Conservation (phyloP, 441 rosid species). For the Theobroma grandiflorum region DNA sequence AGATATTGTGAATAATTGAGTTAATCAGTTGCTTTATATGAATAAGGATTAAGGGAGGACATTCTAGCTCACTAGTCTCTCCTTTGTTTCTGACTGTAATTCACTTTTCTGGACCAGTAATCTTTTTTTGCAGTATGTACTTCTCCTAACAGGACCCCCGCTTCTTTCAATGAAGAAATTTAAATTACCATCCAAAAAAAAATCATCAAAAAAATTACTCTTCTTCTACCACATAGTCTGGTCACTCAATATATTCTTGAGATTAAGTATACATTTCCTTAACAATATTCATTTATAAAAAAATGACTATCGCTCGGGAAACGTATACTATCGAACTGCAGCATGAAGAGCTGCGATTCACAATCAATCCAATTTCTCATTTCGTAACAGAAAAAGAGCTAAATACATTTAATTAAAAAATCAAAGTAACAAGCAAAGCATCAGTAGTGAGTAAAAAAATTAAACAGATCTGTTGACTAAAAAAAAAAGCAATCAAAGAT, state of each 20-base stretch:
- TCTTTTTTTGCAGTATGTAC: background rate
- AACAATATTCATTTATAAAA: too few relatives aligned
- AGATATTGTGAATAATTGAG: background rate
- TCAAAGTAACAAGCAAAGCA: constrained; percentile 7
- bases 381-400: background rate
- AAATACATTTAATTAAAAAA: background rate
- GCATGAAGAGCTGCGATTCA: constrained; percentile 1
- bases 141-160: background rate
- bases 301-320: background rate
- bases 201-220: too few relatives aligned
- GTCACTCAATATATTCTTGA: background rate
- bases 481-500: background rate
- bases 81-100: background rate
- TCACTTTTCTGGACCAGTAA: background rate
- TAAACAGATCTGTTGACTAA: constrained; percentile 22
- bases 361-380: background rate
- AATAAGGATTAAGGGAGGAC: background rate
- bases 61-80: background rate
- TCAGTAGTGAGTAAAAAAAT: background rate
- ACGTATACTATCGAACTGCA: background rate
- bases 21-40: background rate
- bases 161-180: background rate
- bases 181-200: background rate
- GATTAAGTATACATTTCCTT: background rate
- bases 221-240: too few relatives aligned